phyloP scores from a whole-genome alignment of 129 eudicot genomes.

The Solidago caesia region DNA sequence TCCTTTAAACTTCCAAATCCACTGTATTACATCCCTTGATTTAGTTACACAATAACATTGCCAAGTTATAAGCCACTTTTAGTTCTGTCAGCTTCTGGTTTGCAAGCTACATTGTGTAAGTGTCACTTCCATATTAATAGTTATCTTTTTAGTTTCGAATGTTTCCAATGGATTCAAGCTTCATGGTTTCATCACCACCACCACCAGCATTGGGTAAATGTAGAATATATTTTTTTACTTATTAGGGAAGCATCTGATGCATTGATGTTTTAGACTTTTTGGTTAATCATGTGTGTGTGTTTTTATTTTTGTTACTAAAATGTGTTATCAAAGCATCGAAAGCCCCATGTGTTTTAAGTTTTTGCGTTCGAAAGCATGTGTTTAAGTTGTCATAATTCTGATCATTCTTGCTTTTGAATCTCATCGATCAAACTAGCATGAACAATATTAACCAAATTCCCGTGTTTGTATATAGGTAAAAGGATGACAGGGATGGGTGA shows the following conservation, averaged over 20 bases:
- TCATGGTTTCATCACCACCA: neutral
- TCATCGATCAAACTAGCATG: neutral
- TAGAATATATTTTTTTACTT: neutral
- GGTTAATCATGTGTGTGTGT: neutral
- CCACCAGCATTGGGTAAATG: neutral
- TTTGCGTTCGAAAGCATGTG: no score
- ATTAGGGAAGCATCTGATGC: neutral
- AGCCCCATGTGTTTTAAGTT: neutral
- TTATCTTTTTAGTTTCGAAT: neutral
- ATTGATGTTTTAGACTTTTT: neutral
- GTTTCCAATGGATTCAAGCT: neutral
- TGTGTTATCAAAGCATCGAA: neutral
- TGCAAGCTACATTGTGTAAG: constrained; percentile 8
- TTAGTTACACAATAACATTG: neutral
- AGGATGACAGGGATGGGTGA: neutral
- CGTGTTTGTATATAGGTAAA: neutral
- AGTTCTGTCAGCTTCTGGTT: neutral
- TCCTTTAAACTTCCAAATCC: constrained; percentile 94
- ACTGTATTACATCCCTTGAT: constrained; percentile 62
- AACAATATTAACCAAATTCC: neutral
- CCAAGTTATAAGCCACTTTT: neutral
- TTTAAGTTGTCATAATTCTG: neutral
- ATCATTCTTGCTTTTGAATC: neutral
- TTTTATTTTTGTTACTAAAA: neutral
- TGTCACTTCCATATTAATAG: neutral